Conservation (phyloP, 768 basidiomycete genomes). For the Calocybe gangraenosa region DNA sequence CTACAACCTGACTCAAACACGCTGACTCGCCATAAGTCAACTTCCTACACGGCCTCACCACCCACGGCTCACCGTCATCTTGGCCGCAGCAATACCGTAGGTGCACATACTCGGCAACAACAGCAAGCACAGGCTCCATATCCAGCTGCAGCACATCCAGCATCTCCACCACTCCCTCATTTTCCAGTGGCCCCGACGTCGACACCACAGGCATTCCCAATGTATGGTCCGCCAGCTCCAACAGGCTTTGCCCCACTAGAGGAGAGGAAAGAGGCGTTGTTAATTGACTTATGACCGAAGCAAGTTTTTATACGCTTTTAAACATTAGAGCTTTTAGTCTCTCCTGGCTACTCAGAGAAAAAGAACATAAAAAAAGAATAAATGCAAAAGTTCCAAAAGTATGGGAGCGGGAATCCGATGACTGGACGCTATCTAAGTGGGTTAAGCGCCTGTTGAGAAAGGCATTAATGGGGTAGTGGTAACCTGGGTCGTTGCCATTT, state of each 20-base stretch:
- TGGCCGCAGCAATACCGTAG: conserved; percentile 30
- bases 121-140: conserved; percentile 21
- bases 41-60: conserved; percentile 26
- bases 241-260: conserved; percentile 50
- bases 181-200: conserved; percentile 66
- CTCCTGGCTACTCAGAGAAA: background rate
- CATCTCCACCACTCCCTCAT: conserved; percentile 41
- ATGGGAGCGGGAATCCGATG: no score
- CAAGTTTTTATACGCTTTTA: background rate
- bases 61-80: conserved; percentile 19
- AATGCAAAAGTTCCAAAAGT: no score
- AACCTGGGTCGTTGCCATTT: conserved; percentile 8
- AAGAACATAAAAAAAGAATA: background rate
- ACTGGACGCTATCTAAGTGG: no score
- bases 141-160: conserved; percentile 19
- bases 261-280: conserved; percentile 59
- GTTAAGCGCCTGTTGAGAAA: no score
- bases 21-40: conserved; percentile 30
- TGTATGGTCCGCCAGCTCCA: conserved; percentile 47
- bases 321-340: background rate
- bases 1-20: conserved; percentile 14
- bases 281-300: conserved; percentile 45
- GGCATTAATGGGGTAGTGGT: conserved; percentile 8
- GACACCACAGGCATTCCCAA: conserved; percentile 47
- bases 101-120: conserved; percentile 17